Evolutionary conservation across 2,329 filamentous ascomycete genomes (phyloP).

Genomic region (Xylariaceae sp.): DNA sequence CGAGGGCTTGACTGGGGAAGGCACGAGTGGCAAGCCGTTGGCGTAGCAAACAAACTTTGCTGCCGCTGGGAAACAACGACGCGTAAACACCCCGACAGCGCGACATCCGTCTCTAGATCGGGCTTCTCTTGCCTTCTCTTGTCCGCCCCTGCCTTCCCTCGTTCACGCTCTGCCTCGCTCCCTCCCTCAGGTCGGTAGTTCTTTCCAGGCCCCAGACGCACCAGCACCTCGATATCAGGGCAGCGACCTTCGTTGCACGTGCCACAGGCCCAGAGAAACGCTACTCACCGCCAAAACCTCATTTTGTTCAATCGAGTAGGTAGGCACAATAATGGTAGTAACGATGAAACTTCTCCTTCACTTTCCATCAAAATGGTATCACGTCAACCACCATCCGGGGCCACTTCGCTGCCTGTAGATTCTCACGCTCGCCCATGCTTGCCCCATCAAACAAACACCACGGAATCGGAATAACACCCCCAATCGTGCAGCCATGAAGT

Average conservation of each 20-base stretch:
- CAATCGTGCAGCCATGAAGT: constrained; percentile 11
- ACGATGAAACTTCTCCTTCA: neutral
- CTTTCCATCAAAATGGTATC: neutral
- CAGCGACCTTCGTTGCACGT: neutral
- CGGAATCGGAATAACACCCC: neutral
- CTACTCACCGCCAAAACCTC: constrained; percentile 5
- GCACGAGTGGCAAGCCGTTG: neutral
- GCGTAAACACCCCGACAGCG: neutral
- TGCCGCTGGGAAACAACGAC: constrained; percentile 3
- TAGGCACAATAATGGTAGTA: neutral
- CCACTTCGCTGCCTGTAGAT: neutral
- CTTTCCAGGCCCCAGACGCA: neutral
- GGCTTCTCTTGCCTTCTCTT: neutral
- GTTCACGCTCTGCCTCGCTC: neutral
- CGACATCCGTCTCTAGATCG: neutral
- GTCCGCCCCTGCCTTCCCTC: neutral
- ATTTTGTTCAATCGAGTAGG: neutral
- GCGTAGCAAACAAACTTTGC: constrained; percentile 4
- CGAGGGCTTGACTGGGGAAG: neutral
- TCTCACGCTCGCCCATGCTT: neutral
- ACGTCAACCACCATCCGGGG: constrained; percentile 1
- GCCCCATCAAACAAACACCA: constrained; percentile 4
- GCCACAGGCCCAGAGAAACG: constrained; percentile 4
- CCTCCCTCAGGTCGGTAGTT: neutral
- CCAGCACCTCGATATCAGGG: neutral